phyloP scores from a whole-genome alignment of 345 rosid genomes.

The Firmiana major region DNA sequence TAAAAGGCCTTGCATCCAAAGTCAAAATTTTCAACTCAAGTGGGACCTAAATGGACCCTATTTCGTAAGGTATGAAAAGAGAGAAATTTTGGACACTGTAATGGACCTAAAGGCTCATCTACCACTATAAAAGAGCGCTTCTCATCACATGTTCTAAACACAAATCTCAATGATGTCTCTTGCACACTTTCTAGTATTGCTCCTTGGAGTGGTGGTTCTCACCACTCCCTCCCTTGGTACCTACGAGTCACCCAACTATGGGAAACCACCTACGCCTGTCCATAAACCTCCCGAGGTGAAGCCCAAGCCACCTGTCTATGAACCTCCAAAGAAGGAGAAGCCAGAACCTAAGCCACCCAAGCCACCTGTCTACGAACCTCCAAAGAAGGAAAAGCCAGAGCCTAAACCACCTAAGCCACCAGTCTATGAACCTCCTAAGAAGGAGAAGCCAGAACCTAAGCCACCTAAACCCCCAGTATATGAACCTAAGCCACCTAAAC shows the following conservation, averaged over 20 bases:
- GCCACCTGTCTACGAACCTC: too few relatives aligned
- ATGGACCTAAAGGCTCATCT: background rate
- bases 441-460: too few relatives aligned
- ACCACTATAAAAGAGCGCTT: constrained; percentile 11
- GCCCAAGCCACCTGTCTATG: too few relatives aligned
- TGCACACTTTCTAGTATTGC: constrained; percentile 16
- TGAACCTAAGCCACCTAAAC: background rate
- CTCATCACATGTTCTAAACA: background rate
- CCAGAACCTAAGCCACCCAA: too few relatives aligned
- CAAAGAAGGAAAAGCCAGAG: too few relatives aligned
- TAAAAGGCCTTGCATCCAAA: background rate
- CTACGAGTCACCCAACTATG: background rate
- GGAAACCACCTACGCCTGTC: background rate
- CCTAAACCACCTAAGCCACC: too few relatives aligned
- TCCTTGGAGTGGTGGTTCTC: constrained; percentile 25
- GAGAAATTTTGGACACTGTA: background rate
- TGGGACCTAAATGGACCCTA: constrained; percentile 2
- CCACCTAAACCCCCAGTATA: too few relatives aligned
- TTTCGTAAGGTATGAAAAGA: background rate
- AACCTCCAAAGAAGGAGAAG: too few relatives aligned
- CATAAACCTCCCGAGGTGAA: too few relatives aligned
- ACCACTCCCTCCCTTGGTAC: constrained; percentile 21
- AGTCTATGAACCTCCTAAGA: too few relatives aligned
- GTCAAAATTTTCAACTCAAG: background rate
- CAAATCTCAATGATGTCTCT: constrained; percentile 19